Conservation (phyloP, 805 yeast species). For the Teunomyces kruisii region DNA sequence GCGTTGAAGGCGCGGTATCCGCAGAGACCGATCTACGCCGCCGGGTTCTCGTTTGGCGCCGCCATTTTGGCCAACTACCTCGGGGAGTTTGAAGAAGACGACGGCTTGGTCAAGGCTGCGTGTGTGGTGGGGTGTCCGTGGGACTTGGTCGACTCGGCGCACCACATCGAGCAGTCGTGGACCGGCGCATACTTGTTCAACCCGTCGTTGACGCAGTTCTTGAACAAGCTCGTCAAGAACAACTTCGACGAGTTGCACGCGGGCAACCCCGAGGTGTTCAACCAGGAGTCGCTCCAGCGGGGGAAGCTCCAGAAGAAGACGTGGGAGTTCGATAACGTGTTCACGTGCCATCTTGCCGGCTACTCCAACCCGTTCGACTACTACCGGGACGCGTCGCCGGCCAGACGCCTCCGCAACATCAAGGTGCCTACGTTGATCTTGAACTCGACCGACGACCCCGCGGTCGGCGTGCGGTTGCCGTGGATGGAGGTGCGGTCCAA, state of each 20-base stretch:
- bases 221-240: slow-evolving; percentile 32
- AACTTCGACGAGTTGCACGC: slow-evolving; percentile 33
- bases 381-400: slow-evolving; percentile 62
- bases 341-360: slow-evolving; percentile 68
- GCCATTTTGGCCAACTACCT: slow-evolving; percentile 68
- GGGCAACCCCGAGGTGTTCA: slow-evolving; percentile 28
- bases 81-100: slow-evolving; percentile 46
- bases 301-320: slow-evolving; percentile 31
- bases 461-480: slow-evolving; percentile 60
- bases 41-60: slow-evolving; percentile 85
- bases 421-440: slow-evolving; percentile 64
- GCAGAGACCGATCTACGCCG: slow-evolving; percentile 57
- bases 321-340: slow-evolving; percentile 59
- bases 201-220: slow-evolving; percentile 32
- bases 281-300: slow-evolving; percentile 18
- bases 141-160: slow-evolving; percentile 59
- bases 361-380: slow-evolving; percentile 63
- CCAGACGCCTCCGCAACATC: slow-evolving; percentile 48
- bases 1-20: slow-evolving; percentile 55
- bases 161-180: slow-evolving; percentile 38
- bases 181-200: slow-evolving; percentile 34
- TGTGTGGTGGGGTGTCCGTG: slow-evolving; percentile 66
- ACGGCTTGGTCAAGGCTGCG: slow-evolving; percentile 47
- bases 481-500: slow-evolving; percentile 47
- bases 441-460: slow-evolving; percentile 75